Conservation (phyloP, 2,329 filamentous ascomycete species). For the Venturia asperata region DNA sequence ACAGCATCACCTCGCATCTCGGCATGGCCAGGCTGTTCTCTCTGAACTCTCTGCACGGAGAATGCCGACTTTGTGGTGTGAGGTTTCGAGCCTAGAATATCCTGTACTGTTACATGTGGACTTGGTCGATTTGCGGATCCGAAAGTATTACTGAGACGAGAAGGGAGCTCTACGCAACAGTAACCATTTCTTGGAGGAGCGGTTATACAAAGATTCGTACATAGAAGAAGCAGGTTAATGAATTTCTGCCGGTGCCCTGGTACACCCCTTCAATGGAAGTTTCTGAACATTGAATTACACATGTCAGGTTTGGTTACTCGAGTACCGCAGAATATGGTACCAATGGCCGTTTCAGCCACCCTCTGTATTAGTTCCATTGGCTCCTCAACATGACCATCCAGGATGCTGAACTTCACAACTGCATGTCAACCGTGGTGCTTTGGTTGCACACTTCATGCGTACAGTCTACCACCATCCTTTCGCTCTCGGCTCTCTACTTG, state of each 20-base stretch:
- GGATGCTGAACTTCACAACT: not conserved
- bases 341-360: not conserved
- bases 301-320: too few relatives aligned
- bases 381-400: not conserved
- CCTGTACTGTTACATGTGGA: conserved; percentile 9
- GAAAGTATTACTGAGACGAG: conserved; percentile 7
- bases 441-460: not conserved
- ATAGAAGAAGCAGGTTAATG: conserved; percentile 17
- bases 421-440: not conserved
- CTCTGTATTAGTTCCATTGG: too few relatives aligned
- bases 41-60: not conserved
- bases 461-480: not conserved
- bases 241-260: not conserved
- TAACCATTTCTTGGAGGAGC: conserved; percentile 11
- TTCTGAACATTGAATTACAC: too few relatives aligned
- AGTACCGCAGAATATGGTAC: not conserved
- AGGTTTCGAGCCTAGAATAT: conserved; percentile 12
- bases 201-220: conserved; percentile 19
- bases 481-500: not conserved
- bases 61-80: not conserved
- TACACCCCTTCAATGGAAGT: not conserved
- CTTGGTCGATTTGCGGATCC: conserved; percentile 12
- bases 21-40: not conserved
- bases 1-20: conserved; percentile 3
- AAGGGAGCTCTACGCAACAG: conserved; percentile 4